Evolutionary conservation across 108 stramenopile species (phyloP).

Genomic region (Nannochloropsis oceanica): DNA sequence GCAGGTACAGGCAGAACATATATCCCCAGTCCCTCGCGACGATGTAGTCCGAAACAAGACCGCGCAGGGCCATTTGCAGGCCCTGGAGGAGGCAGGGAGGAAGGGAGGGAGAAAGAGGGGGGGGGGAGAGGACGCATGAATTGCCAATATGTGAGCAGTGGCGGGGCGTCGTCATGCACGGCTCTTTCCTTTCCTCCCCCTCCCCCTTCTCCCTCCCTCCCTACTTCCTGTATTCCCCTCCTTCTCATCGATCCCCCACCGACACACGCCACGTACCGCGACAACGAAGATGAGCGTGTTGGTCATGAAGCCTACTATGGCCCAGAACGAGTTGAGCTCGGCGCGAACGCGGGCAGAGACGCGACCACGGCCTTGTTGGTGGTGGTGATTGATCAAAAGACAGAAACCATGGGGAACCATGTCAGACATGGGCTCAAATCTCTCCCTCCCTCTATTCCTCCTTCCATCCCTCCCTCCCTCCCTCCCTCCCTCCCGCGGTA

Average conservation of each 20-base stretch:
- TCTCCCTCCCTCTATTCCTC: too few relatives aligned
- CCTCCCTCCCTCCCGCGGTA: neutral
- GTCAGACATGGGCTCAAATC: too few relatives aligned
- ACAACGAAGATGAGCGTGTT: constrained; percentile 78
- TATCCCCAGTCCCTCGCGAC: constrained; percentile 41
- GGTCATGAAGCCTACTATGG: constrained; percentile 54
- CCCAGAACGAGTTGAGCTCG: constrained; percentile 55
- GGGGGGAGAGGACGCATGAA: neutral
- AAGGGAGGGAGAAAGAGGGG: neutral
- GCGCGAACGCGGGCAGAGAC: neutral
- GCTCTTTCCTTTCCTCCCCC: constrained; percentile 3
- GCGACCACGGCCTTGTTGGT: neutral
- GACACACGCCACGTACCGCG: constrained; percentile 62
- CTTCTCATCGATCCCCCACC: neutral
- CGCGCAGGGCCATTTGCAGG: neutral
- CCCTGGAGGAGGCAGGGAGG: neutral
- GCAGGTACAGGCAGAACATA: constrained; percentile 38
- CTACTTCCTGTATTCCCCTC: neutral
- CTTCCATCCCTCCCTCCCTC: neutral
- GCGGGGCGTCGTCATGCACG: neutral
- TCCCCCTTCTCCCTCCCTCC: neutral
- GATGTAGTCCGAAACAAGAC: constrained; percentile 11
- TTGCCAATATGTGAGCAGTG: neutral
- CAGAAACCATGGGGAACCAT: too few relatives aligned
- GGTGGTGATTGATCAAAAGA: too few relatives aligned